These are phyloP conservation scores for Citrullus mucosospermus DNA, from an alignment of 306 rosid genomes.

Conservation along the genomic window DNA sequence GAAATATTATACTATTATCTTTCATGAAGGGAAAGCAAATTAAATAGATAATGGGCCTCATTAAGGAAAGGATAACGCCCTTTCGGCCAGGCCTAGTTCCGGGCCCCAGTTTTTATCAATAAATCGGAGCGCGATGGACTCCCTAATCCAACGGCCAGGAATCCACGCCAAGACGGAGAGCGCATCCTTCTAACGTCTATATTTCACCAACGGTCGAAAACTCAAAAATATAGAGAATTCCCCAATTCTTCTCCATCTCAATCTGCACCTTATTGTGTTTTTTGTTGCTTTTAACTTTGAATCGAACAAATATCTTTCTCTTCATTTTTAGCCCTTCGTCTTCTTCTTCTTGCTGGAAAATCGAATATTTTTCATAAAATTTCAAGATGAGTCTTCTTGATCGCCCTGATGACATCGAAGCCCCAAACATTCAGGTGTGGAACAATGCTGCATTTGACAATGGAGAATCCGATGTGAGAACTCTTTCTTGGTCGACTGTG, in stretches of 20 bases:
- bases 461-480: conserved; percentile 20
- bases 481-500: conserved; percentile 26
- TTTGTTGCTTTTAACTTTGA: background rate
- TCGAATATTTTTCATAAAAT: background rate
- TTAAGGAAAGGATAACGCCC: background rate
- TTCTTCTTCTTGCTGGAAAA: background rate
- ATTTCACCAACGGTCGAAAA: conserved; percentile 46
- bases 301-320: background rate
- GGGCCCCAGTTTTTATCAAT: background rate
- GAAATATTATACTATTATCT: background rate
- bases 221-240: conserved; percentile 8
- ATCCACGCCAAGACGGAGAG: background rate
- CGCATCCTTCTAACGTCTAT: conserved; percentile 23
- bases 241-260: background rate
- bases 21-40: background rate
- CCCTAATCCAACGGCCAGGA: conserved; percentile 29
- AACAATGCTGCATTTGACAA: conserved; percentile 51
- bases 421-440: conserved; percentile 49
- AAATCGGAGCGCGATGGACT: background rate
- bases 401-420: conserved; percentile 30
- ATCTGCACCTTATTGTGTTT: background rate
- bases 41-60: background rate
- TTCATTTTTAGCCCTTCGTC: background rate
- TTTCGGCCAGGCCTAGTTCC: background rate
- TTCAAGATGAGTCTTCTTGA: conserved; percentile 29